Evolutionary conservation across 441 rosid genomes (phyloP), one percentile per base, ranked within the genome.

Genomic region (Raphanus hybrid): DNA sequence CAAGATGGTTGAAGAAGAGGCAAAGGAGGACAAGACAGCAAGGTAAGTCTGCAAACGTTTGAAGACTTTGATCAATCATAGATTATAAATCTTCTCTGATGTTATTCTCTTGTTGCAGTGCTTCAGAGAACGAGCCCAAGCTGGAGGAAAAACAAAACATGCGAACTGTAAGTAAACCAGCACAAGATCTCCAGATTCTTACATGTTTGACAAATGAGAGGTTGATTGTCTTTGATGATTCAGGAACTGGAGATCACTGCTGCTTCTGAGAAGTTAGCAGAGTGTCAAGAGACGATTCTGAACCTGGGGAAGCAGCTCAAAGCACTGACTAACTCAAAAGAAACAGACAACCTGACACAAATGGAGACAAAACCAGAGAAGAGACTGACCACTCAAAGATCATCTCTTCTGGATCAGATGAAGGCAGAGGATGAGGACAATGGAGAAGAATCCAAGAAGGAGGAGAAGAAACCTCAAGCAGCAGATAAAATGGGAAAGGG

Each of bases 241-340:
- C 88, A 96, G 98, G 91, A 88, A 23, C 75, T 86, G 89, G 98
- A 91, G 87, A 90, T 92, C 81, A 83, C 91, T 50, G 90, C 94
- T 67, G 99, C 98, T 80, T 91, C 99, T 43, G 90, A 88, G 62
- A 96, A 92, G 85, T 79, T 96, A 77, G 98, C 97, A 0, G 97
- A 96, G 82, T 96, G 97, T 84, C 98, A 92, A 81, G 98, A 92
- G 71, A 91, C 97, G 8, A 96, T 96, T 62, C 80, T 89, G 65
- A 86, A 88, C 83, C 83, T 96, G 1, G 98, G 97, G 61, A 93
- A 89, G 77, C 98, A 96, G 81, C 80, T 93, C 26, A 91, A 87
- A 83, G 92, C 92, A 41, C 78, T 96, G 84, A 86, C 96, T 67
- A 68, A 88, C 43, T 88, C 97, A 6, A 85, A 76, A 55, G 91